Percentiles rank a stretch among this genome's conserved stretches.
Evolutionary conservation across 495 filamentous ascomycete genomes (phyloP).

Genomic region (Jackrogersella multiformis): DNA sequence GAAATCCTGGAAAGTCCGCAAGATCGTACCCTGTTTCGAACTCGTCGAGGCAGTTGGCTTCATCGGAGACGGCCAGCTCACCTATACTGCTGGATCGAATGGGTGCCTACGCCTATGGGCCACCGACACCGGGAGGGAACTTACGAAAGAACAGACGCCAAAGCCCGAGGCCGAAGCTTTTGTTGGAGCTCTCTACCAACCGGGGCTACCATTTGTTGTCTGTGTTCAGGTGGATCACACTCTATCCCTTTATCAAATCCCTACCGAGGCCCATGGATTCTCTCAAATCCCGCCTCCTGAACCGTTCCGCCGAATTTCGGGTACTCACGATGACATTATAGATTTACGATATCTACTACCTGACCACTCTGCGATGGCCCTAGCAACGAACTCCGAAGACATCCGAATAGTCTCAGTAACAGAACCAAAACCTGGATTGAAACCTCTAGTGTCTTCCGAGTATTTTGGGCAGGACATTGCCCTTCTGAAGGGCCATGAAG

Average conservation of each 20-base stretch:
- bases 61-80: constrained; percentile 69
- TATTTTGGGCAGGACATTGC: constrained; percentile 91
- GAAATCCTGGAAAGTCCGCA: constrained; percentile 81
- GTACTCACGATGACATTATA: constrained; percentile 97
- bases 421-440: constrained; percentile 42
- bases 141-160: constrained; percentile 73
- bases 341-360: constrained; percentile 86
- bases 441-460: constrained; percentile 50
- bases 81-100: constrained; percentile 87
- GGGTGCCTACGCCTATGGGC: constrained; percentile 86
- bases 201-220: constrained; percentile 70
- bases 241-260: constrained; percentile 73
- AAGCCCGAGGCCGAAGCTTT: constrained; percentile 72
- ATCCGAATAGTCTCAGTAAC: constrained; percentile 79
- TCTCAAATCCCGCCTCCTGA: constrained; percentile 47
- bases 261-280: constrained; percentile 43
- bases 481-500: constrained; percentile 85
- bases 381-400: constrained; percentile 95
- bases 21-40: constrained; percentile 85
- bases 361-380: constrained; percentile 80
- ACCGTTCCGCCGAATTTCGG: constrained; percentile 80
- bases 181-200: constrained; percentile 71
- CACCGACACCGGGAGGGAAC: constrained; percentile 75
- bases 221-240: constrained; percentile 92
- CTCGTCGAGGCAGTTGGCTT: constrained; percentile 86